phyloP scores from a whole-genome alignment of 2,329 filamentous ascomycete species.

The Xylariaceae sp. region DNA sequence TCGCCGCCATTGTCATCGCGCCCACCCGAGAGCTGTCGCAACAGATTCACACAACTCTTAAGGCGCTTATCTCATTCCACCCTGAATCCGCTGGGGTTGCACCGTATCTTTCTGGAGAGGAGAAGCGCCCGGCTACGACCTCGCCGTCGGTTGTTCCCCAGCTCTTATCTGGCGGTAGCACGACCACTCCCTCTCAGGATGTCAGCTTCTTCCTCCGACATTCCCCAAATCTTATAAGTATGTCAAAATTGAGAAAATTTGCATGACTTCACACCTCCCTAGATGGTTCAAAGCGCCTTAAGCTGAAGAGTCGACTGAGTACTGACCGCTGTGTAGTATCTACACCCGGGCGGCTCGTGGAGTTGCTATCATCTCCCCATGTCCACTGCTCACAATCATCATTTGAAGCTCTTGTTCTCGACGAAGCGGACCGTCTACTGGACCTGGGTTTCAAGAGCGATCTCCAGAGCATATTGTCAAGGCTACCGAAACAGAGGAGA shows the following conservation, averaged over 20 bases:
- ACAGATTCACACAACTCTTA: constrained; percentile 81
- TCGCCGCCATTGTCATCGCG: constrained; percentile 86
- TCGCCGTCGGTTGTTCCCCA: constrained; percentile 70
- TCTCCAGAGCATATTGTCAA: constrained; percentile 76
- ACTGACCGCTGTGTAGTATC: constrained; percentile 51
- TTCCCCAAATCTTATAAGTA: constrained; percentile 75
- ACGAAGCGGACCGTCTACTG: constrained; percentile 88
- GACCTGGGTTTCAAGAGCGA: constrained; percentile 94
- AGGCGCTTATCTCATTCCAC: constrained; percentile 78
- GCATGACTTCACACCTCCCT: no score
- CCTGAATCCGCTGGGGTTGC: constrained; percentile 67
- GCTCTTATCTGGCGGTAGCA: constrained; percentile 76
- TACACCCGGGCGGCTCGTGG: constrained; percentile 84
- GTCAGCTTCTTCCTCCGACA: constrained; percentile 77
- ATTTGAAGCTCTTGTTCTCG: constrained; percentile 88
- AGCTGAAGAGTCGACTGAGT: no score
- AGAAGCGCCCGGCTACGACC: constrained; percentile 48
- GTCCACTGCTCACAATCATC: constrained; percentile 84
- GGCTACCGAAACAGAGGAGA: constrained; percentile 85
- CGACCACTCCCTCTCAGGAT: constrained; percentile 77
- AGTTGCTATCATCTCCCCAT: constrained; percentile 79
- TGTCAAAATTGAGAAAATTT: no score
- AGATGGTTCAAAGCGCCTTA: no score
- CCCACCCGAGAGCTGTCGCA: constrained; percentile 89
- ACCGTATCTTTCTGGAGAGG: constrained; percentile 49